A percentile compares a stretch with the other conserved stretches of the same genome.
phyloP scores from a whole-genome alignment of 2,329 filamentous ascomycete species.

The Bipolaris cookei region DNA sequence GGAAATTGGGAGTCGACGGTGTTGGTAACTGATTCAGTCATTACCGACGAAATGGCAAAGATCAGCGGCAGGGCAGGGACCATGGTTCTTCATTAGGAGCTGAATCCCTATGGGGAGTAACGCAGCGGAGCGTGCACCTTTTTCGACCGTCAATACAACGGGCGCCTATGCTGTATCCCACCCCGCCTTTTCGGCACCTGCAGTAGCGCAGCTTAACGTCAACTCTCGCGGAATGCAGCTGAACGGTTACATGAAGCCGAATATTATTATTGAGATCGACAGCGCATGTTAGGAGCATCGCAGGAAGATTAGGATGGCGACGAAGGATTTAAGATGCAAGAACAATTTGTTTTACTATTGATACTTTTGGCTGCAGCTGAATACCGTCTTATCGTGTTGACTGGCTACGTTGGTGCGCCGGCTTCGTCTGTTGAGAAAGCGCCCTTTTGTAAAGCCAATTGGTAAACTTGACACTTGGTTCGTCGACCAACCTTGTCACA shows the following conservation, averaged over 20 bases:
- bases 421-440: constrained; percentile 25
- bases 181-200: constrained; percentile 1
- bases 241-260: constrained; percentile 25
- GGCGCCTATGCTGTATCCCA: not conserved
- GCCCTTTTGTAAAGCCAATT: constrained; percentile 62
- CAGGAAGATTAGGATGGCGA: not conserved
- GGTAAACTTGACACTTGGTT: constrained; percentile 61
- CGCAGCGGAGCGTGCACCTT: constrained; percentile 21
- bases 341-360: not conserved
- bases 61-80: constrained; percentile 12
- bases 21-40: constrained; percentile 4
- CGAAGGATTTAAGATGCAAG: not conserved
- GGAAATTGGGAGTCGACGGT: constrained; percentile 3
- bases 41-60: constrained; percentile 1
- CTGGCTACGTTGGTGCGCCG: constrained; percentile 13
- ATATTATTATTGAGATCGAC: not conserved
- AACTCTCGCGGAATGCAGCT: not conserved
- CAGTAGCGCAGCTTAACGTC: constrained; percentile 9
- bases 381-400: not conserved
- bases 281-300: not conserved
- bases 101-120: constrained; percentile 15
- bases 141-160: constrained; percentile 23
- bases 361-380: not conserved
- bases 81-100: constrained; percentile 8
- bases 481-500: constrained; percentile 46